phyloP scores from a whole-genome alignment of 2,329 filamentous ascomycete species.

The Dendryphion nanum region DNA sequence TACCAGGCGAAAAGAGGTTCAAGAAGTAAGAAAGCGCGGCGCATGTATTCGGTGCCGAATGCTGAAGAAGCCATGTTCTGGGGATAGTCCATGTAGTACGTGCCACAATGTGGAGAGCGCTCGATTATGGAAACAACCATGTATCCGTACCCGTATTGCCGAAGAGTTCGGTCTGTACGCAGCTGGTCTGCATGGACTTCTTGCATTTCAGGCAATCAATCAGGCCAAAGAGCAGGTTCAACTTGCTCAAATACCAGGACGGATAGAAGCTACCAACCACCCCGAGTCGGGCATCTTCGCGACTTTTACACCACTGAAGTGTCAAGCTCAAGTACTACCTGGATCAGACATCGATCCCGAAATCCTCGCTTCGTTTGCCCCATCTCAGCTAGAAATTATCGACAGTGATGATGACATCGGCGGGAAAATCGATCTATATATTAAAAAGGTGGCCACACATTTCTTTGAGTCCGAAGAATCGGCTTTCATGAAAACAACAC shows the following conservation, averaged over 20 bases:
- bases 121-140: constrained; percentile 60
- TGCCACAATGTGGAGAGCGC: constrained; percentile 61
- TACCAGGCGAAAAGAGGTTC: constrained; percentile 57
- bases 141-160: constrained; percentile 57
- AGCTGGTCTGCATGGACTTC: constrained; percentile 52
- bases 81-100: constrained; percentile 58
- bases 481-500: constrained; percentile 51
- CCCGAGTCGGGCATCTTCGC: constrained; percentile 47
- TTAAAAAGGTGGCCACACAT: constrained; percentile 47
- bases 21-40: constrained; percentile 58
- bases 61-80: constrained; percentile 64
- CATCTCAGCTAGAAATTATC: constrained; percentile 46
- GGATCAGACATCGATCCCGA: constrained; percentile 36
- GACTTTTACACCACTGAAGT: constrained; percentile 47
- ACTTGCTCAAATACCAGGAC: constrained; percentile 49
- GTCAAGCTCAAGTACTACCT: constrained; percentile 24
- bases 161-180: constrained; percentile 60
- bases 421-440: constrained; percentile 54
- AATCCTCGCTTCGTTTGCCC: constrained; percentile 26
- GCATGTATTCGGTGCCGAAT: constrained; percentile 64
- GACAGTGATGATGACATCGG: constrained; percentile 53
- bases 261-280: constrained; percentile 55
- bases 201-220: constrained; percentile 52
- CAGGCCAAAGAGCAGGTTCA: constrained; percentile 50
- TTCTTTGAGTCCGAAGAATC: constrained; percentile 52